phyloP scores from a whole-genome alignment of 805 yeast species.

The Candida corydali region DNA sequence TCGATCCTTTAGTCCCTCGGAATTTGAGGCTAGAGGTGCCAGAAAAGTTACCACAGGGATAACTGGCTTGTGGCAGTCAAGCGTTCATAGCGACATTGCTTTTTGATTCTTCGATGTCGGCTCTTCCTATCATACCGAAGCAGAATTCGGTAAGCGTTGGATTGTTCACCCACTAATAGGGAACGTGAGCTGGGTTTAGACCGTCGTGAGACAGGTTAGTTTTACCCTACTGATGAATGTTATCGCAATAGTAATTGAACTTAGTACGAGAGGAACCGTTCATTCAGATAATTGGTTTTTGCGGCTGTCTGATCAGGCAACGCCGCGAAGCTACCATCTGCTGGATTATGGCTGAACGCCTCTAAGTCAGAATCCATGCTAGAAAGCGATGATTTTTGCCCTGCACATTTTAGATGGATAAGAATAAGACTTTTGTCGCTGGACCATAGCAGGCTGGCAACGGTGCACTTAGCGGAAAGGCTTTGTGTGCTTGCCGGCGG shows the following conservation, averaged over 20 bases:
- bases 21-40: slow-evolving; percentile 43
- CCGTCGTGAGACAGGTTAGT: slow-evolving; percentile 45
- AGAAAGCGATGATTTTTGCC: slow-evolving; percentile 39
- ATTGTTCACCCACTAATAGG: slow-evolving; percentile 46
- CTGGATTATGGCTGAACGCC: slow-evolving; percentile 32
- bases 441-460: slow-evolving; percentile 39
- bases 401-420: slow-evolving; percentile 40
- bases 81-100: slow-evolving; percentile 47
- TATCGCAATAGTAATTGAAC: slow-evolving; percentile 35
- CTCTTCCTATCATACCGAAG: slow-evolving; percentile 49
- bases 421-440: slow-evolving; percentile 39
- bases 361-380: slow-evolving; percentile 17
- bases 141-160: slow-evolving; percentile 35
- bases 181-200: slow-evolving; percentile 42
- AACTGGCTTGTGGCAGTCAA: slow-evolving; percentile 47
- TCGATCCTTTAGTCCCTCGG: slow-evolving; percentile 34
- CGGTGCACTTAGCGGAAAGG: slow-evolving; percentile 36
- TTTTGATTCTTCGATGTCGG: slow-evolving; percentile 46
- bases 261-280: slow-evolving; percentile 46
- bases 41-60: slow-evolving; percentile 38
- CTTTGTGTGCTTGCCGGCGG: slow-evolving; percentile 36
- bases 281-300: slow-evolving; percentile 45
- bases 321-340: slow-evolving; percentile 49
- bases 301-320: slow-evolving; percentile 45
- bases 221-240: slow-evolving; percentile 36